Evolutionary conservation across 2,329 filamentous ascomycete species (phyloP).

Genomic region (Nannizziopsis barbatae): DNA sequence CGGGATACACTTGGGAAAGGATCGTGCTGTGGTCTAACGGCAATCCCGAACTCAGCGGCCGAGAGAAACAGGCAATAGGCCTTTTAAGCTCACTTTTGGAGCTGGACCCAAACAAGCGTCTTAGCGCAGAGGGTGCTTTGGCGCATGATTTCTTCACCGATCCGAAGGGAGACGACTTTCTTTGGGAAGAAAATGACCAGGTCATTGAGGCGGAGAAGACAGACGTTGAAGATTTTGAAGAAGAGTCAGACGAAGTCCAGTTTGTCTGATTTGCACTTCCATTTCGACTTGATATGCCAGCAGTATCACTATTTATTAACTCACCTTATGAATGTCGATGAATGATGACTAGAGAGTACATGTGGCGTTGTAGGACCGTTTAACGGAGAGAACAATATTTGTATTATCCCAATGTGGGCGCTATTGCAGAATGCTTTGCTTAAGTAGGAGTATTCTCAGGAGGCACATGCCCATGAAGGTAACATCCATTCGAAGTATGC

Average conservation of each 20-base stretch:
- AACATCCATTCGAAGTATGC: too few species aligned
- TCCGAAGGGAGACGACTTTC: conserved; percentile 24
- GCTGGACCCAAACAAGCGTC: conserved; percentile 33
- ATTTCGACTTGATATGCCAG: too few species aligned
- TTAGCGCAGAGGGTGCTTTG: conserved; percentile 35
- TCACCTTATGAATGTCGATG: too few species aligned
- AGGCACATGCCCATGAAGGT: too few species aligned
- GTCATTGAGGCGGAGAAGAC: neutral
- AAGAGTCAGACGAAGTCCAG: conserved; percentile 14
- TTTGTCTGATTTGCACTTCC: conserved; percentile 9
- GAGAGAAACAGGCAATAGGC: conserved; percentile 37
- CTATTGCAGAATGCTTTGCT: too few species aligned
- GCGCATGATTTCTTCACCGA: conserved; percentile 37
- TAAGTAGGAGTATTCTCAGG: too few species aligned
- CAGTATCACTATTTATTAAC: too few species aligned
- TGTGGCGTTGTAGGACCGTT: too few species aligned
- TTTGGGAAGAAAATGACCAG: conserved; percentile 12
- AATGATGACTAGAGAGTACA: too few species aligned
- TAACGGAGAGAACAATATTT: too few species aligned
- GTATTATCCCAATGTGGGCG: too few species aligned
- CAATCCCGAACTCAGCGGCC: conserved; percentile 48
- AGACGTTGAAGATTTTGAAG: conserved; percentile 1
- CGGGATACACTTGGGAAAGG: conserved; percentile 80
- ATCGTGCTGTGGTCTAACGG: conserved; percentile 93
- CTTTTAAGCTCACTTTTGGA: conserved; percentile 36